Conservation (phyloP, 2,329 filamentous ascomycete species). For the Aspergillus fischeri region DNA sequence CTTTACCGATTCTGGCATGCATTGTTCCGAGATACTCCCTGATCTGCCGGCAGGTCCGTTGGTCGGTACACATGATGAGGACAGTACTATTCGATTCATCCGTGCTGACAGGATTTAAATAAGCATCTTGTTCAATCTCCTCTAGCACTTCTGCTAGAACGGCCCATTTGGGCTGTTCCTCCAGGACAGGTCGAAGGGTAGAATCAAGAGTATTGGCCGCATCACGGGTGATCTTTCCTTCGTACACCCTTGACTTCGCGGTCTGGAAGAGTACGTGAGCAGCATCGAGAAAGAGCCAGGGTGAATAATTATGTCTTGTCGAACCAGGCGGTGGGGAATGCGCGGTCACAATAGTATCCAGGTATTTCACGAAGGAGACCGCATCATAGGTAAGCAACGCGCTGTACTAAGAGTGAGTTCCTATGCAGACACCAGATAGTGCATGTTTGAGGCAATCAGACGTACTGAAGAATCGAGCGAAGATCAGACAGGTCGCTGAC, state of each 20-base stretch:
- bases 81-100: slow-evolving; percentile 90
- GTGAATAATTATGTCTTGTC: slow-evolving; percentile 81
- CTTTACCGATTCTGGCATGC: slow-evolving; percentile 58
- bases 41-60: slow-evolving; percentile 79
- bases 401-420: slow-evolving; percentile 22
- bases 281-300: slow-evolving; percentile 93
- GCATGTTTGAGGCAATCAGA: background rate
- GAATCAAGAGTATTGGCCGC: slow-evolving; percentile 49
- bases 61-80: slow-evolving; percentile 91
- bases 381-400: slow-evolving; percentile 79
- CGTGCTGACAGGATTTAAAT: slow-evolving; percentile 70
- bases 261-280: slow-evolving; percentile 92
- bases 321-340: slow-evolving; percentile 85
- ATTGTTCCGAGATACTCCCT: slow-evolving; percentile 89
- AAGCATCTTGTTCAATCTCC: slow-evolving; percentile 87
- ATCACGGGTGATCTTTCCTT: slow-evolving; percentile 62
- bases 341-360: slow-evolving; percentile 89
- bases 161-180: slow-evolving; percentile 93
- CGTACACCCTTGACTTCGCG: slow-evolving; percentile 82
- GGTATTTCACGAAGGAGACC: slow-evolving; percentile 84
- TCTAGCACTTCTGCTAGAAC: slow-evolving; percentile 84
- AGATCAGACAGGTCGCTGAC: slow-evolving; percentile 83
- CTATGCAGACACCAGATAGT: slow-evolving; percentile 9
- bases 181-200: slow-evolving; percentile 73
- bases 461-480: slow-evolving; percentile 71